These are phyloP conservation scores for Neonectria faginata DNA, from an alignment of 2,329 filamentous ascomycete species.

Conservation along the genomic window DNA sequence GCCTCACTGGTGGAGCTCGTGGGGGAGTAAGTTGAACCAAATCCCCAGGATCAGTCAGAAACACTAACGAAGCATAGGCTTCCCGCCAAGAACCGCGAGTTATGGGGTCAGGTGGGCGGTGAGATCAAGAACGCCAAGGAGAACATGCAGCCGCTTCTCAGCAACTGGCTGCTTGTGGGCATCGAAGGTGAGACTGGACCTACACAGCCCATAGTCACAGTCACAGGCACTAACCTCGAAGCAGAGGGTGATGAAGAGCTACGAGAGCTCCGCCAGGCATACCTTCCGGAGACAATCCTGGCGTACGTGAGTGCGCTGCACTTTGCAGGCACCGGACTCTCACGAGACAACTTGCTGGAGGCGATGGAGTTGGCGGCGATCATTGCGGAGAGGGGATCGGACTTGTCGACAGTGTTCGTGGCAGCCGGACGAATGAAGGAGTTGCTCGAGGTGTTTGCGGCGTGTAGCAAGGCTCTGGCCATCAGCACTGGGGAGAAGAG, in stretches of 20 bases:
- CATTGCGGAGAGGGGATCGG: conserved; percentile 77
- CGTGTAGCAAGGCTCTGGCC: conserved; percentile 78
- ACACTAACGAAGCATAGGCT: conserved; percentile 49
- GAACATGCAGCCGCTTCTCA: conserved; percentile 71
- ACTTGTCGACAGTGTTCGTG: conserved; percentile 73
- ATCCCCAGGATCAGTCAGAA: neutral
- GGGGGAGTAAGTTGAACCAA: conserved; percentile 59
- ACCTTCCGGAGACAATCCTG: conserved; percentile 87
- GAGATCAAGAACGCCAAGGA: conserved; percentile 66
- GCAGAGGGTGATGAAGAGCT: conserved; percentile 72
- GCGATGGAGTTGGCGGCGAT: conserved; percentile 86
- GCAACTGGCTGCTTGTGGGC: conserved; percentile 70
- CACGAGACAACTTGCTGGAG: conserved; percentile 81
- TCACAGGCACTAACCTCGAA: conserved; percentile 25
- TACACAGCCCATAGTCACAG: neutral
- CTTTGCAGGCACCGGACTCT: conserved; percentile 79
- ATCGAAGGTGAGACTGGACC: conserved; percentile 62
- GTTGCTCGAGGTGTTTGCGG: conserved; percentile 80
- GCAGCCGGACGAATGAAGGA: conserved; percentile 77
- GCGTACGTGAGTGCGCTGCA: conserved; percentile 86
- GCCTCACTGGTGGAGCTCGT: conserved; percentile 65
- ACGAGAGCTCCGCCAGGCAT: conserved; percentile 75
- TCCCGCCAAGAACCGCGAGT: conserved; percentile 56
- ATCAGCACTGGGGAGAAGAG: conserved; percentile 68
- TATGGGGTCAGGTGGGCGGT: conserved; percentile 66